phyloP scores from a whole-genome alignment of 2,329 filamentous ascomycete genomes.

The Fusarium hostae region DNA sequence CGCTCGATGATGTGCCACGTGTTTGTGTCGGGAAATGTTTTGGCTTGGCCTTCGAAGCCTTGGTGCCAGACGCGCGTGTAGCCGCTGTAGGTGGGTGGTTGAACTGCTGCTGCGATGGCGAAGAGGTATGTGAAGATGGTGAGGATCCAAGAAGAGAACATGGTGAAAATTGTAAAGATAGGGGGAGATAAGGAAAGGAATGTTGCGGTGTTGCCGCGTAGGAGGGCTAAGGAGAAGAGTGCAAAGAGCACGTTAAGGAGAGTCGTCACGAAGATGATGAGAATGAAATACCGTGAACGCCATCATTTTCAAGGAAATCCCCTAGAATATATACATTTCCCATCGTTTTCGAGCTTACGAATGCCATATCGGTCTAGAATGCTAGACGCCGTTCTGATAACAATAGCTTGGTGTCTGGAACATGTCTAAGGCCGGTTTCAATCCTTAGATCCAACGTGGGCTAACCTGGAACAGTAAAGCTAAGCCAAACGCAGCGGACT shows the following conservation, averaged over 20 bases:
- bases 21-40: slow-evolving; percentile 47
- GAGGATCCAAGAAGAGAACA: slow-evolving; percentile 40
- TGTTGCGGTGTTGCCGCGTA: slow-evolving; percentile 19
- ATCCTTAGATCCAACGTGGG: not conserved
- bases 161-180: slow-evolving; percentile 10
- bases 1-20: slow-evolving; percentile 57
- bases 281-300: not conserved
- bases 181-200: not conserved
- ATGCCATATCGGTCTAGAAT: slow-evolving; percentile 17
- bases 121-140: slow-evolving; percentile 46
- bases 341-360: not conserved
- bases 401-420: slow-evolving; percentile 19
- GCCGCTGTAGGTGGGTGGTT: slow-evolving; percentile 54
- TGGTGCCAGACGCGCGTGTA: slow-evolving; percentile 57
- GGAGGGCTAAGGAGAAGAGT: not conserved
- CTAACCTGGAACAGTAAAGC: not conserved
- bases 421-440: slow-evolving; percentile 8
- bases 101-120: slow-evolving; percentile 50
- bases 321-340: slow-evolving; percentile 1
- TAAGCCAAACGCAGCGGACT: slow-evolving; percentile 6
- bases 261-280: not conserved
- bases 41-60: slow-evolving; percentile 53
- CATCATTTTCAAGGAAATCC: too few relatives aligned
- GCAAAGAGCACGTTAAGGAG: not conserved
- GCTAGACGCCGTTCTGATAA: not conserved